Evolutionary conservation across 2,329 filamentous ascomycete species (phyloP).

Genomic region (Pezicula rhizophila): DNA sequence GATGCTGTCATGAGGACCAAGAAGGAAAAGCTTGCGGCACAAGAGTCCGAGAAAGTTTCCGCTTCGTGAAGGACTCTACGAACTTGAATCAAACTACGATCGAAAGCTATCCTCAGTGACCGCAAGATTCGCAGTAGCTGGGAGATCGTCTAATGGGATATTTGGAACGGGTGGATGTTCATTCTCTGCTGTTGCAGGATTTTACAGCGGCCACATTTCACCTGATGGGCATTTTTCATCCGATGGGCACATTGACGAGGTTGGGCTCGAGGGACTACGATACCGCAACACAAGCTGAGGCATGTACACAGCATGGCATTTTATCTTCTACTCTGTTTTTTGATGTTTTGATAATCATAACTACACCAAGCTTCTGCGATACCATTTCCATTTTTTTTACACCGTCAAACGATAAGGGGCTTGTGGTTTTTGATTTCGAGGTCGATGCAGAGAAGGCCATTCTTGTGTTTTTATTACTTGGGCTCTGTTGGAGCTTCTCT

Average conservation of each 20-base stretch:
- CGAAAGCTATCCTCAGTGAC: not conserved
- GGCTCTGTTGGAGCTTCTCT: too few relatives aligned
- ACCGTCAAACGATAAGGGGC: too few relatives aligned
- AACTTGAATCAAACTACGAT: not conserved
- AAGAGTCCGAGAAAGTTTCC: slow-evolving; percentile 9
- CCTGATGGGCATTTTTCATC: not conserved
- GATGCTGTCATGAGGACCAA: slow-evolving; percentile 56
- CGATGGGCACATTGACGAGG: not conserved
- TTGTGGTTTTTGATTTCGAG: too few relatives aligned
- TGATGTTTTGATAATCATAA: not conserved
- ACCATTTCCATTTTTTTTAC: not conserved
- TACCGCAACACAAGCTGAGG: not conserved
- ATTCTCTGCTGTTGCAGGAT: not conserved
- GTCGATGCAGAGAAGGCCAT: too few relatives aligned
- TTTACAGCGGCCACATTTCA: not conserved
- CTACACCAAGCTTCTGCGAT: not conserved
- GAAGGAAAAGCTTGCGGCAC: slow-evolving; percentile 6
- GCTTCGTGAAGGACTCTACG: slow-evolving; percentile 2
- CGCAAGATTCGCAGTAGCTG: not conserved
- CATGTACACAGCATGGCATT: not conserved
- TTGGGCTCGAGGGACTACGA: not conserved
- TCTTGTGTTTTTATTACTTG: too few relatives aligned
- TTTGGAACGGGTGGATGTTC: not conserved
- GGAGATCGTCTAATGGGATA: not conserved
- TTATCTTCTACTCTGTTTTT: not conserved